These are phyloP conservation scores for Penstemon davidsonii DNA, from an alignment of 257 asterid genomes.

Conservation along the genomic window DNA sequence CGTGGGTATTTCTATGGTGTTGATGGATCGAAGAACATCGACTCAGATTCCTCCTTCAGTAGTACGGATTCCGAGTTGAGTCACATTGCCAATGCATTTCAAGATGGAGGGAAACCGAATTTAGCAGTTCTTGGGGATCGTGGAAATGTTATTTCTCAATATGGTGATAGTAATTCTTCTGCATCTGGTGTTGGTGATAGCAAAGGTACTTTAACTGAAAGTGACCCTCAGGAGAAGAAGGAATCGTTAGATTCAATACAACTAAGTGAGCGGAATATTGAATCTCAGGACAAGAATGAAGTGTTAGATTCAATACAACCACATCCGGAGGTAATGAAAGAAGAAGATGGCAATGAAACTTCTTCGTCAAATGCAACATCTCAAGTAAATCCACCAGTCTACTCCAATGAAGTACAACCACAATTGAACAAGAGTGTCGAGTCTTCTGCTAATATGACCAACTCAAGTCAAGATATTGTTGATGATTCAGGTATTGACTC, in stretches of 20 bases:
- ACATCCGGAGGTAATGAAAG: slow-evolving; percentile 9
- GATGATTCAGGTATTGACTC: slow-evolving; percentile 49
- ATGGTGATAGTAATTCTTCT: slow-evolving; percentile 24
- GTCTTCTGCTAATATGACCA: slow-evolving; percentile 36
- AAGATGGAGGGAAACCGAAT: slow-evolving; percentile 23
- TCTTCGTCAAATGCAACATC: neutral
- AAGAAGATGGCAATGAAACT: slow-evolving; percentile 27
- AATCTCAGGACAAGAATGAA: slow-evolving; percentile 31
- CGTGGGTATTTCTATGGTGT: slow-evolving; percentile 54
- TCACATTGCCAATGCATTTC: slow-evolving; percentile 24
- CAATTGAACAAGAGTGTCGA: slow-evolving; percentile 26
- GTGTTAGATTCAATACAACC: slow-evolving; percentile 26
- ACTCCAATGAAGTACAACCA: slow-evolving; percentile 24
- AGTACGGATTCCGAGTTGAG: slow-evolving; percentile 28
- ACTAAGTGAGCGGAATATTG: neutral
- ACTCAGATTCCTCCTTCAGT: slow-evolving; percentile 18
- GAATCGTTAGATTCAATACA: too few species aligned
- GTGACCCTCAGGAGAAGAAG: neutral
- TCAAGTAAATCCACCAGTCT: slow-evolving; percentile 21
- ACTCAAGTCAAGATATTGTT: slow-evolving; percentile 34
- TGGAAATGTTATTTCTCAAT: slow-evolving; percentile 25
- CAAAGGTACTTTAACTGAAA: slow-evolving; percentile 28
- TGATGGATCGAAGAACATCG: slow-evolving; percentile 31
- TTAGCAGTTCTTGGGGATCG: slow-evolving; percentile 18
- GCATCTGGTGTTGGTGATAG: slow-evolving; percentile 28